These are phyloP conservation scores for Raddia distichophylla DNA, from an alignment of 176 grass and related monocot species.

Conservation along the genomic window DNA sequence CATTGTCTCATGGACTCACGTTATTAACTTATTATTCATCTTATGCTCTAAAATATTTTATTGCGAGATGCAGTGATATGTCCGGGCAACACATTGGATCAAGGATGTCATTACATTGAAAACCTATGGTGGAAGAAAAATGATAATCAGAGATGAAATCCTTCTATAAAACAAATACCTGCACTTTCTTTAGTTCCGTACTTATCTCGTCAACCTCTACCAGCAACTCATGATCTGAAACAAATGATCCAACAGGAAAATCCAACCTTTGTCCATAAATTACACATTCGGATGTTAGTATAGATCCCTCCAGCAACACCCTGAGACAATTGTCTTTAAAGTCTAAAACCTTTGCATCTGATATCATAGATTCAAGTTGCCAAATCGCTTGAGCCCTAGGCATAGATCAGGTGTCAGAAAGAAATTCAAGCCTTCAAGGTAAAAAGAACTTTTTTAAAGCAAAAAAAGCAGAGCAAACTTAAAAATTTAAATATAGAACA, in stretches of 20 bases:
- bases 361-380: constrained; percentile 60
- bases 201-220: constrained; percentile 72
- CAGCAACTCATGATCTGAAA: constrained; percentile 75
- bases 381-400: constrained; percentile 56
- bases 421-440: constrained; percentile 20
- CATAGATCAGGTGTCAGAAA: constrained; percentile 39
- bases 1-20: neutral
- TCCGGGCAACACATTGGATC: neutral
- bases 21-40: neutral
- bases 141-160: neutral
- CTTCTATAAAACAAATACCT: constrained; percentile 53
- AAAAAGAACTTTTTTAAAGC: no score
- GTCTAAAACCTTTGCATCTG: constrained; percentile 67
- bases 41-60: neutral
- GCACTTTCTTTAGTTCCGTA: constrained; percentile 69
- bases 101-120: neutral
- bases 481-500: constrained; percentile 16
- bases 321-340: constrained; percentile 63
- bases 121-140: neutral
- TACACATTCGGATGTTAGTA: constrained; percentile 45
- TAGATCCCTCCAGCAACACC: constrained; percentile 56
- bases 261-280: constrained; percentile 62
- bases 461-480: neutral
- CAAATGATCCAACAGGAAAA: constrained; percentile 54
- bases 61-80: constrained; percentile 9